phyloP scores from a whole-genome alignment of 148 eudicot species.

The Nepenthes gracilis region DNA sequence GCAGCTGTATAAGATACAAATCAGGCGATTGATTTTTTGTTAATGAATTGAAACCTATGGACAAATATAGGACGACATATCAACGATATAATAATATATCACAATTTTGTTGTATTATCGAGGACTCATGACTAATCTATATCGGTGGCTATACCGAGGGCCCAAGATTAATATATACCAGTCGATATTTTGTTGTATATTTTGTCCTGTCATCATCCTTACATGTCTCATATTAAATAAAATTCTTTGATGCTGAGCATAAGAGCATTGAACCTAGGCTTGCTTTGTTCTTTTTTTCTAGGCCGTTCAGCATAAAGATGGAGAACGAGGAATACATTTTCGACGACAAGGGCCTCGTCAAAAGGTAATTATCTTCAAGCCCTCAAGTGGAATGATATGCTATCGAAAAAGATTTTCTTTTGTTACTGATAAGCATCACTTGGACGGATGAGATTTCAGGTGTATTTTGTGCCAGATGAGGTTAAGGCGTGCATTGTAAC shows the following conservation, averaged over 20 bases:
- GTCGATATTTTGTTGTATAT: too few relatives aligned
- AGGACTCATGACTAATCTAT: too few relatives aligned
- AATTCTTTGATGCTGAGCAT: not conserved
- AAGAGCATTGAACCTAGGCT: not conserved
- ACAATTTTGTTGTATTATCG: too few relatives aligned
- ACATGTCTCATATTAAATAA: too few relatives aligned
- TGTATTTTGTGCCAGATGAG: constrained; percentile 64
- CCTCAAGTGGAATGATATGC: not conserved
- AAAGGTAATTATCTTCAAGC: constrained; percentile 23
- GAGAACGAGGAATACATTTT: constrained; percentile 73
- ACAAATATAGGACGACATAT: too few relatives aligned
- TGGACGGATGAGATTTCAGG: constrained; percentile 22
- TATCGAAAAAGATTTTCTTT: not conserved
- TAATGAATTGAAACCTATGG: too few relatives aligned
- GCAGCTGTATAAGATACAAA: too few relatives aligned
- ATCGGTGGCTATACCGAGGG: too few relatives aligned
- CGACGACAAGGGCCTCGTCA: constrained; percentile 89
- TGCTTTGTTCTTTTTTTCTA: constrained; percentile 12
- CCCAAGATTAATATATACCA: too few relatives aligned
- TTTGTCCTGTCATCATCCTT: too few relatives aligned
- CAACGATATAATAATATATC: too few relatives aligned
- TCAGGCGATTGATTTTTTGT: too few relatives aligned
- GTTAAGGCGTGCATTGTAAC: constrained; percentile 77
- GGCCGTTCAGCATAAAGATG: constrained; percentile 70
- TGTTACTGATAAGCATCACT: not conserved